These are phyloP conservation scores for Drosera capensis DNA, from an alignment of 148 eudicot genomes.

Conservation along the genomic window DNA sequence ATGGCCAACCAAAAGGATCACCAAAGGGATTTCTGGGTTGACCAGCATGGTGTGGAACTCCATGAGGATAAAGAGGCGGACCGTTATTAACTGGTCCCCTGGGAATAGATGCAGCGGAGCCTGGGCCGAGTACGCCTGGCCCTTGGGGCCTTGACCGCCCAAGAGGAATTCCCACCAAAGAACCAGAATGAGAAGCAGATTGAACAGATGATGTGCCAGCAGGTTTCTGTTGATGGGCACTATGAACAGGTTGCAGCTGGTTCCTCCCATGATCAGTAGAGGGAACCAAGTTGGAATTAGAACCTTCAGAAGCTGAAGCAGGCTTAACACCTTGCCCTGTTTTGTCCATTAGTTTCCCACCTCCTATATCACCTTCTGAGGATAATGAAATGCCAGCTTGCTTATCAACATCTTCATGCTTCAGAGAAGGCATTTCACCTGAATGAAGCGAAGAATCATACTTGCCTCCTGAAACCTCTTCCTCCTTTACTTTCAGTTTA, in stretches of 20 bases:
- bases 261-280: slow-evolving; percentile 21
- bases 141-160: slow-evolving; percentile 45
- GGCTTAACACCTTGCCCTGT: slow-evolving; percentile 13
- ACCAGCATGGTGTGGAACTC: not conserved
- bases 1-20: slow-evolving; percentile 17
- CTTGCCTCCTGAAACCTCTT: slow-evolving; percentile 13
- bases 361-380: not conserved
- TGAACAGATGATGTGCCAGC: slow-evolving; percentile 17
- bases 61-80: slow-evolving; percentile 12
- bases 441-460: slow-evolving; percentile 18
- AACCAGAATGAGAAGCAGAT: slow-evolving; percentile 15
- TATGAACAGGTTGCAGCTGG: slow-evolving; percentile 19
- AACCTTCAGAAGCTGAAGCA: slow-evolving; percentile 15
- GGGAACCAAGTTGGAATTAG: slow-evolving; percentile 19
- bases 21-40: slow-evolving; percentile 21
- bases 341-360: slow-evolving; percentile 10
- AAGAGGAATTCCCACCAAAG: slow-evolving; percentile 23
- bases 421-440: slow-evolving; percentile 9
- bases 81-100: slow-evolving; percentile 25
- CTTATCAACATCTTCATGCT: slow-evolving; percentile 10
- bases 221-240: slow-evolving; percentile 30
- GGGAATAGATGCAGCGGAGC: slow-evolving; percentile 19
- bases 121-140: slow-evolving; percentile 28
- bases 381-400: slow-evolving; percentile 11
- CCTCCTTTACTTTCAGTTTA: slow-evolving; percentile 21